Conservation (phyloP, 495 filamentous ascomycete species). For the Neurospora cerealis region DNA sequence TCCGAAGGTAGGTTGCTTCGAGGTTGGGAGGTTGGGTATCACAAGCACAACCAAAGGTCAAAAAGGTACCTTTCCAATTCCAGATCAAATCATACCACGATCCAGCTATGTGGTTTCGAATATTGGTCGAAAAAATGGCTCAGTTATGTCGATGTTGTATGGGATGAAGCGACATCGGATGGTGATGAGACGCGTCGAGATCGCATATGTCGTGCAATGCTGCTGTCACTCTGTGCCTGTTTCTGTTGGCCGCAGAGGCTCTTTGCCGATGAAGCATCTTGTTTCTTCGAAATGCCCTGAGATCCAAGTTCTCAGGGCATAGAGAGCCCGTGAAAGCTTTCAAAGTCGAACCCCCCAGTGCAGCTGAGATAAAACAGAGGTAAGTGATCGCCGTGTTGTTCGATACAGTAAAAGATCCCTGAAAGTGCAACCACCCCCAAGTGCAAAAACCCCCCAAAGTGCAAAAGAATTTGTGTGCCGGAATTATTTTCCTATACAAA, state of each 20-base stretch:
- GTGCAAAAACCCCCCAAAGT: background rate
- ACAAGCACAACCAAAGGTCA: background rate
- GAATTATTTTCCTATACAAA: background rate
- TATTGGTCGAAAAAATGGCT: background rate
- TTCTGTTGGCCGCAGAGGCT: background rate
- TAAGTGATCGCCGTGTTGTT: background rate
- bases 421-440: background rate
- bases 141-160: background rate
- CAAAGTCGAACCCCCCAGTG: background rate
- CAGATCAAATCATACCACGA: background rate
- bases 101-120: background rate
- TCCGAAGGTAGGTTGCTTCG: background rate
- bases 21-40: background rate
- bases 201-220: background rate
- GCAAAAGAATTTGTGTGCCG: background rate
- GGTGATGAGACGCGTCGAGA: background rate
- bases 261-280: background rate
- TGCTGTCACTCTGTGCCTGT: background rate
- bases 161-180: background rate
- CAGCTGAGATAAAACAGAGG: background rate
- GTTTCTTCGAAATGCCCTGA: background rate
- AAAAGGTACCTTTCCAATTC: background rate
- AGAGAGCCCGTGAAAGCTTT: background rate
- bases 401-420: background rate
- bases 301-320: background rate